Evolutionary conservation across 2,329 filamentous ascomycete genomes (phyloP).

Genomic region (Ilyonectria destructans): DNA sequence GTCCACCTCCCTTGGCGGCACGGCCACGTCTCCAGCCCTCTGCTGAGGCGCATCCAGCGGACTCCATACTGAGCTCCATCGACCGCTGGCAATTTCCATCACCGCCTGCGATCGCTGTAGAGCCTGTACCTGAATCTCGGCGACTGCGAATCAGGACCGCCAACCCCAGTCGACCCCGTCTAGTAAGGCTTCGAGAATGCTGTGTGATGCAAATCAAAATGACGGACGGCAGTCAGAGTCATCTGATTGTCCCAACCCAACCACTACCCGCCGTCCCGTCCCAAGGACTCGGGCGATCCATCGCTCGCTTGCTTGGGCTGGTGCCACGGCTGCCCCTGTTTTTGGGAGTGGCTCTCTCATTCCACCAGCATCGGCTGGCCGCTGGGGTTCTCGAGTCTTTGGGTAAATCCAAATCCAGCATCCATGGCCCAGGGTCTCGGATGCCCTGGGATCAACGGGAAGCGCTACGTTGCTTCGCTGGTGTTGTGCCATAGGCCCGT

Average conservation of each 20-base stretch:
- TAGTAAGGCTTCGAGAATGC: conserved; percentile 19
- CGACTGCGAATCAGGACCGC: conserved; percentile 40
- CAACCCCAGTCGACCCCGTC: conserved; percentile 15
- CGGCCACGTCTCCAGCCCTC: conserved; percentile 29
- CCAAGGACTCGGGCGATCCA: conserved; percentile 34
- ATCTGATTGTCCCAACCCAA: conserved; percentile 24
- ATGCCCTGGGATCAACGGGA: conserved; percentile 27
- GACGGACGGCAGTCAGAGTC: conserved; percentile 20
- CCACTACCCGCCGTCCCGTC: conserved; percentile 19
- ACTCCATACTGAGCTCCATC: conserved; percentile 16
- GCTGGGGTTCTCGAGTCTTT: conserved; percentile 17
- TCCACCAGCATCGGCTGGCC: conserved; percentile 2
- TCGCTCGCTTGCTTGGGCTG: conserved; percentile 35
- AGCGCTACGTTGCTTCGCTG: conserved; percentile 29
- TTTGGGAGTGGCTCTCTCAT: neutral
- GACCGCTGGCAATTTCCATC: conserved; percentile 44
- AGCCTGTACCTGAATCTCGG: conserved; percentile 44
- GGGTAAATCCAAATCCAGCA: conserved; percentile 20
- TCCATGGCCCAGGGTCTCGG: conserved; percentile 23
- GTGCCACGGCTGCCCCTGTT: conserved; percentile 15
- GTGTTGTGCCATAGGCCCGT: conserved; percentile 41
- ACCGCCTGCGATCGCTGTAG: conserved; percentile 30
- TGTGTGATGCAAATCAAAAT: conserved; percentile 32
- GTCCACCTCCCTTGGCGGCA: conserved; percentile 40
- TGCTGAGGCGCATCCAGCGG: conserved; percentile 5